Base-by-base conservation (phyloP, 2,329 filamentous ascomycete genomes). In the Hypoxylon rubiginosum region DNA sequence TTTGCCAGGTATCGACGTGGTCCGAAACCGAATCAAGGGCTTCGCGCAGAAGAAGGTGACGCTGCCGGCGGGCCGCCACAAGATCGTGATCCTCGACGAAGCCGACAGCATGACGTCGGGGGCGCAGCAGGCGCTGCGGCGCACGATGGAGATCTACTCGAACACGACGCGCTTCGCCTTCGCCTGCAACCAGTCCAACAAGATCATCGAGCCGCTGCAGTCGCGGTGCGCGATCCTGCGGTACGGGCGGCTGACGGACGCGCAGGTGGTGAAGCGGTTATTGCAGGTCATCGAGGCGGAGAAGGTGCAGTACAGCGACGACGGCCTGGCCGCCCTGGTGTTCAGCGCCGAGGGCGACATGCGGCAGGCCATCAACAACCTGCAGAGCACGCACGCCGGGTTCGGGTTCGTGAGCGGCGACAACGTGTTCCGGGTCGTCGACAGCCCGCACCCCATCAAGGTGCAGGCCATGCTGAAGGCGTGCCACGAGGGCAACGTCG, bases 41-140 rank as follows among this genome's bases (percentile, higher is more conserved):
- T 99, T 99, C 76, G 96, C 96, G 3, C 96, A 98, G 80, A 99
- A 99, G 81, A 99, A 99, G 81, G 96, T 99, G 72, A 99, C 96
- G 1, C 85, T 99, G 11, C 94, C 96, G 0, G 83, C 90, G 0
- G 96, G 96, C 8, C 88, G 94, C 58, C 96, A 99, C 80, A 99
- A 99, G 83, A 85, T 99, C 53, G 93, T 99, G 53, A 98, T 99
- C 71, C 89, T 99, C 62, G 96, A 99, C 80, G 96, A 99, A 83
- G 96, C 96, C 64, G 96, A 99, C 85, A 94, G 91, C 78, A 99
- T 99, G 96, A 99, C 96, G 0, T 92, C 92, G 24, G 96, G 96
- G 57, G 96, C 96, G 1, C 96, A 99, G 78, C 96, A 98, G 81
- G 96, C 96, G 19, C 86, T 99, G 36, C 89, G 96, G 72, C 87